These are phyloP conservation scores for Teunomyces cretensis DNA, from an alignment of 805 yeast genomes.

Conservation along the genomic window DNA sequence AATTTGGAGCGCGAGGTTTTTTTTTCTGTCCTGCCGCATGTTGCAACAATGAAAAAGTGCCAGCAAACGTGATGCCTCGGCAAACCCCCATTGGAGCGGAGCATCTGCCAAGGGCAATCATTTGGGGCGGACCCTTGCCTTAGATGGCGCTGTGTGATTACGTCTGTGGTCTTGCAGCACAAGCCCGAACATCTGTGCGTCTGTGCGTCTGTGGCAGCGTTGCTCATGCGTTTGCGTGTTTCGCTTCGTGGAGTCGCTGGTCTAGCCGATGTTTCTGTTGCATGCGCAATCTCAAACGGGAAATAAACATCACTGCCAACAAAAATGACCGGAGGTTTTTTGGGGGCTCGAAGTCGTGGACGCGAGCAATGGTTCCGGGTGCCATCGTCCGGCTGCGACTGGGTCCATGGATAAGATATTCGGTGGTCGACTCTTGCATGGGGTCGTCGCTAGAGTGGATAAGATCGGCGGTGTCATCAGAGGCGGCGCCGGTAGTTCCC, in stretches of 20 bases:
- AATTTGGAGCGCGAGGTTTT: not conserved
- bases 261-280: not conserved
- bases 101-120: too few species aligned
- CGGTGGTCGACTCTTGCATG: constrained; percentile 5
- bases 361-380: too few species aligned
- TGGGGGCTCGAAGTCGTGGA: not conserved
- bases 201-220: not conserved
- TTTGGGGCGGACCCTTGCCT: too few species aligned
- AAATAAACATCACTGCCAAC: constrained; percentile 13
- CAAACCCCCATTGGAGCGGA: too few species aligned
- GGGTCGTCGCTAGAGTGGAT: not conserved
- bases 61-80: too few species aligned
- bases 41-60: too few species aligned
- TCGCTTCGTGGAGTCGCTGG: not conserved
- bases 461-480: too few species aligned
- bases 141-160: too few species aligned
- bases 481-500: not conserved
- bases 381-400: not conserved
- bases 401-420: constrained; percentile 3
- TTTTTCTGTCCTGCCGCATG: too few species aligned
- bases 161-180: not conserved
- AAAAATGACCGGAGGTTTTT: constrained; percentile 12
- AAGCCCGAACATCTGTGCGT: not conserved
- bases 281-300: constrained; percentile 9
- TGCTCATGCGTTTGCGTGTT: not conserved